These are phyloP conservation scores for Cutaneotrichosporon cutaneum DNA, from an alignment of 1,284 basidiomycete genomes.

Conservation along the genomic window DNA sequence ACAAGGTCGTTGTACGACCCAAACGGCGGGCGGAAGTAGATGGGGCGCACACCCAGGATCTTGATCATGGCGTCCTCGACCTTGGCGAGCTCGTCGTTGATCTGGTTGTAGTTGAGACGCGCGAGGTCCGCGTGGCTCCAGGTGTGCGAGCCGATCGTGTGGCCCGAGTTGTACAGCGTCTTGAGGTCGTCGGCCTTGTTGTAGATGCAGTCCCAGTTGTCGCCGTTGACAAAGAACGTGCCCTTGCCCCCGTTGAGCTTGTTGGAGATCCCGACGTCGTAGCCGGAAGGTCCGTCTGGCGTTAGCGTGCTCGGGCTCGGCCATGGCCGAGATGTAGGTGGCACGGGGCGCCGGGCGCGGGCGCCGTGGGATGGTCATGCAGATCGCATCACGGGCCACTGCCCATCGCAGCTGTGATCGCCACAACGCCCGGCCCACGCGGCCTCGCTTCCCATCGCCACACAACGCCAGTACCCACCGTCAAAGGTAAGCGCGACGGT, in stretches of 20 bases:
- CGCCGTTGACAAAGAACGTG: conserved; percentile 60
- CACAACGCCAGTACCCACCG: conserved; percentile 32
- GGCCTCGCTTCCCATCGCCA: too few species aligned
- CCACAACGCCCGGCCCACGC: too few species aligned
- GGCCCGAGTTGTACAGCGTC: conserved; percentile 31
- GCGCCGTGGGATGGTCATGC: too few species aligned
- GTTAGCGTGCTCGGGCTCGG: conserved; percentile 16
- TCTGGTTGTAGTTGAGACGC: conserved; percentile 50
- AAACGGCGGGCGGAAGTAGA: conserved; percentile 56
- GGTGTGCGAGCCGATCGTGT: conserved; percentile 61
- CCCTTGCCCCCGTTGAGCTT: conserved; percentile 56
- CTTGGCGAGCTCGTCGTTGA: conserved; percentile 54
- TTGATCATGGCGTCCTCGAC: conserved; percentile 58
- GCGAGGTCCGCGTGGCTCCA: conserved; percentile 60
- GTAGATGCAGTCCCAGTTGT: conserved; percentile 60
- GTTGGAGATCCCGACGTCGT: conserved; percentile 54
- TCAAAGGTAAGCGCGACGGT: conserved; percentile 59
- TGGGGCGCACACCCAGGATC: conserved; percentile 57
- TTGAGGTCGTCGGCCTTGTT: conserved; percentile 21
- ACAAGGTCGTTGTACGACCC: conserved; percentile 59
- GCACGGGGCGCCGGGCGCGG: too few species aligned
- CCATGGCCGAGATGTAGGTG: too few species aligned
- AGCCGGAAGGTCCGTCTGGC: conserved; percentile 57
- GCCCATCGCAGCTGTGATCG: not conserved
- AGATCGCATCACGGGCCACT: too few species aligned